Conservation (phyloP, 139 green algal genomes). For the Desmodesmus armatus region DNA sequence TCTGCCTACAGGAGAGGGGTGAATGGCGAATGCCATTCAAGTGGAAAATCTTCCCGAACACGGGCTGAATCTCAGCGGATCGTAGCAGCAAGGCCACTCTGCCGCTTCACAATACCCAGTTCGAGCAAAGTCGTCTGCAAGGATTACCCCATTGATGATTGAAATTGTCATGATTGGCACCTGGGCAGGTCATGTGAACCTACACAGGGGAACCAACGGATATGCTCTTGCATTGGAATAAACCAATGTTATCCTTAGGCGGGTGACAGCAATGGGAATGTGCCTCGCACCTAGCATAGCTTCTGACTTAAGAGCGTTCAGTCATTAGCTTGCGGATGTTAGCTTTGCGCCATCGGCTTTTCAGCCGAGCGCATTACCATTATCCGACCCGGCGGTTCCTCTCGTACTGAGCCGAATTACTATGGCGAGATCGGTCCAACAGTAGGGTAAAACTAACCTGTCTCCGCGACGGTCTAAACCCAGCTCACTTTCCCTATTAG, state of each 20-base stretch:
- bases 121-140: conserved; percentile 89
- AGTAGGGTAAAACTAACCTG: no score
- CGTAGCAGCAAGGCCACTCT: conserved; percentile 90
- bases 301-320: no score
- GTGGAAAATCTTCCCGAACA: conserved; percentile 70
- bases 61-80: conserved; percentile 88
- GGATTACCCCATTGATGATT: conserved; percentile 84
- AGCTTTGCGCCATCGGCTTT: no score
- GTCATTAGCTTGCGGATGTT: conserved; percentile 87
- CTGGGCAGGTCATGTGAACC: conserved; percentile 54
- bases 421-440: conserved; percentile 78
- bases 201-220: conserved; percentile 60
- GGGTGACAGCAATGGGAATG: conserved; percentile 52
- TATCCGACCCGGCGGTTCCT: no score
- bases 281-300: conserved; percentile 61
- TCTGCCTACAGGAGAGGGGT: neutral
- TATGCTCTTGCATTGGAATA: conserved; percentile 74
- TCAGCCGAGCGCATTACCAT: no score
- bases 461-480: no score
- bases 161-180: conserved; percentile 72
- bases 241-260: conserved; percentile 76
- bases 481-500: no score
- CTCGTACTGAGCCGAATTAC: no score
- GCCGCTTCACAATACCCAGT: conserved; percentile 89
- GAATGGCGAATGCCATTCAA: conserved; percentile 41